Evolutionary conservation across 768 basidiomycete species (phyloP).

Genomic region (Asterophora lycoperdoides): DNA sequence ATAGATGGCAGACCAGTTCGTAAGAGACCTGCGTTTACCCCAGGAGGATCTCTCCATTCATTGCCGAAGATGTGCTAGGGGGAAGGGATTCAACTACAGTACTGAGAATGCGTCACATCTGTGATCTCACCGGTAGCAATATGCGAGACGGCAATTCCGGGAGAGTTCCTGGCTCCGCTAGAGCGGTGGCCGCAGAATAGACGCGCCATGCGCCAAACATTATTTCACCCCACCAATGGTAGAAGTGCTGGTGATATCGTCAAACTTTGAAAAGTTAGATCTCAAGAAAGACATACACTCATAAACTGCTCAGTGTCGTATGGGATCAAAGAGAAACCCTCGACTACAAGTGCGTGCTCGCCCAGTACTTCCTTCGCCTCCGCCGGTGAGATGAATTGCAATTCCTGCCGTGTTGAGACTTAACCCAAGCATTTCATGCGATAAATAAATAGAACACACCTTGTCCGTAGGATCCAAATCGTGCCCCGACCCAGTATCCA

Average conservation of each 20-base stretch:
- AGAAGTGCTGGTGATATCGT: conserved; percentile 16
- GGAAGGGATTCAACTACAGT: no score
- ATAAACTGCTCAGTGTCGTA: conserved; percentile 24
- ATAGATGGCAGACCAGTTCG: conserved; percentile 59
- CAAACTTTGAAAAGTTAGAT: not conserved
- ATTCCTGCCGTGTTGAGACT: conserved; percentile 13
- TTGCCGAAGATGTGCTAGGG: conserved; percentile 15
- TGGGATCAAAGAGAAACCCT: conserved; percentile 17
- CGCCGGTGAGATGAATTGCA: conserved; percentile 14
- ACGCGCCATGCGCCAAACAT: conserved; percentile 22
- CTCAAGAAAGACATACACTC: conserved; percentile 10
- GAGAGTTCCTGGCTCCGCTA: not conserved
- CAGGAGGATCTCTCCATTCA: conserved; percentile 21
- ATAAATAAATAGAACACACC: conserved; percentile 8
- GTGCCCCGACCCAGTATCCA: conserved; percentile 19
- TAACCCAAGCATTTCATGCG: not conserved
- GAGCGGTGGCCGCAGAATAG: conserved; percentile 12
- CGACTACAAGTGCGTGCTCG: conserved; percentile 12
- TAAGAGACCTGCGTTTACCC: conserved; percentile 46
- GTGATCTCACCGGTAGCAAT: conserved; percentile 17
- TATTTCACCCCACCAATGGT: conserved; percentile 28
- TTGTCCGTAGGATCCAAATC: conserved; percentile 29
- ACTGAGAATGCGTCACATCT: not conserved
- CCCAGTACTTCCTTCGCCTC: conserved; percentile 18
- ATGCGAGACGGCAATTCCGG: conserved; percentile 17